Conservation (phyloP, 225 moss, liverwort and hornwort genomes). For the Ulota crispa region DNA sequence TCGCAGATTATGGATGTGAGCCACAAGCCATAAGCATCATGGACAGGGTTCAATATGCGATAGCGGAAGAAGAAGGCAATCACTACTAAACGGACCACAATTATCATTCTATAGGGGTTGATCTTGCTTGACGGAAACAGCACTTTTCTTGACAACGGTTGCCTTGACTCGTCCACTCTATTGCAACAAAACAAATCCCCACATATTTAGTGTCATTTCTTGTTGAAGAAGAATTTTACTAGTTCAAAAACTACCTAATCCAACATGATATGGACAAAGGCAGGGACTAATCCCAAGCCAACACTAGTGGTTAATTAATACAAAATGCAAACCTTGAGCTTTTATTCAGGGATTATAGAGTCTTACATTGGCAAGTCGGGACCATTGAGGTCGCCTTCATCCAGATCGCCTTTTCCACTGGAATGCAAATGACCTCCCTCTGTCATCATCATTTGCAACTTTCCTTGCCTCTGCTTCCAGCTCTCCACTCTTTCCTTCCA, state of each 20-base stretch:
- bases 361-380: conserved; percentile 72
- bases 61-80: conserved; percentile 75
- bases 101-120: conserved; percentile 84
- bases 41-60: conserved; percentile 67
- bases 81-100: conserved; percentile 67
- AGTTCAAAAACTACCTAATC: background rate
- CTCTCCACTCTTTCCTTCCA: conserved; percentile 88
- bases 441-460: conserved; percentile 68
- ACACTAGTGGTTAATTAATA: background rate
- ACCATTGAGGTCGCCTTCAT: conserved; percentile 47
- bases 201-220: conserved; percentile 12
- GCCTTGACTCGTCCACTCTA: conserved; percentile 80
- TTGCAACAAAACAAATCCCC: background rate
- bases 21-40: conserved; percentile 76
- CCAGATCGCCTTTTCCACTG: conserved; percentile 40
- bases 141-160: conserved; percentile 81
- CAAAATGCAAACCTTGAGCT: background rate
- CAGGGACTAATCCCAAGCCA: background rate
- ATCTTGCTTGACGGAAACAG: conserved; percentile 73
- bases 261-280: background rate
- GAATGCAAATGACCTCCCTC: conserved; percentile 47
- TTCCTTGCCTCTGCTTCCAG: conserved; percentile 71
- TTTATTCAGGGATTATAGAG: background rate
- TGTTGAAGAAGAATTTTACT: background rate
- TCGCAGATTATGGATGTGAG: conserved; percentile 79